A percentile compares a stretch with the other conserved stretches of the same genome.
These are phyloP conservation scores for Aspergillus sp. DNA, from an alignment of 2,329 filamentous ascomycete species.

Conservation along the genomic window DNA sequence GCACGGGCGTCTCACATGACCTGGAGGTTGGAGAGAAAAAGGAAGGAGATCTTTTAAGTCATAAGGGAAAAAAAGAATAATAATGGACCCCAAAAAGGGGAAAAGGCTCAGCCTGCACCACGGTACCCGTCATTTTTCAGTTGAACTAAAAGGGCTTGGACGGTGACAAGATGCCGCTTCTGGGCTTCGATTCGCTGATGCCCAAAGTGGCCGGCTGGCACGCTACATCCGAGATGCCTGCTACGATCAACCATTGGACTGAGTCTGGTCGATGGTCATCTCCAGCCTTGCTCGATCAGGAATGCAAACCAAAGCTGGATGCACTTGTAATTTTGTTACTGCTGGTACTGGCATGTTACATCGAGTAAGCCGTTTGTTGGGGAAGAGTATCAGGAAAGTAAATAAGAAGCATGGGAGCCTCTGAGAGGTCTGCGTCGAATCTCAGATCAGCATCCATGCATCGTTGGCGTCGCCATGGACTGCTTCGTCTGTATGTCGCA, in stretches of 20 bases:
- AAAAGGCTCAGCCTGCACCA: conserved; percentile 15
- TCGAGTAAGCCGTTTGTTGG: background rate
- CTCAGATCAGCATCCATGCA: conserved; percentile 15
- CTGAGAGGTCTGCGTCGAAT: background rate
- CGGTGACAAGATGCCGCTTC: conserved; percentile 22
- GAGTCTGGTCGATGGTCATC: conserved; percentile 31
- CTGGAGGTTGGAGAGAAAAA: background rate
- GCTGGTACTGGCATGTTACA: conserved; percentile 11
- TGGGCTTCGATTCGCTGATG: conserved; percentile 31
- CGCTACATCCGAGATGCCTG: conserved; percentile 36
- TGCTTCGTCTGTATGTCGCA: conserved; percentile 10
- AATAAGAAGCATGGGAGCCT: conserved; percentile 7
- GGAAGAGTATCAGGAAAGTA: background rate
- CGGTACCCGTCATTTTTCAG: background rate
- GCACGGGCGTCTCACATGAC: conserved; percentile 1
- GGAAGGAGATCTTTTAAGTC: background rate
- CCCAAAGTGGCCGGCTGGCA: conserved; percentile 27
- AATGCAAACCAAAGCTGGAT: conserved; percentile 21
- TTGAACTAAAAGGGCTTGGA: conserved; percentile 25
- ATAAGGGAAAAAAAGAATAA: background rate
- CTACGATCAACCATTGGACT: conserved; percentile 41
- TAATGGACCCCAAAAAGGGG: background rate
- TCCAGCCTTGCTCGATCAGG: conserved; percentile 32
- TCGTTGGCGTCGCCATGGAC: conserved; percentile 13
- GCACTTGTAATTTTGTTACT: conserved; percentile 20